These are phyloP conservation scores for Mycena amicta DNA, from an alignment of 768 basidiomycete species.

Conservation along the genomic window DNA sequence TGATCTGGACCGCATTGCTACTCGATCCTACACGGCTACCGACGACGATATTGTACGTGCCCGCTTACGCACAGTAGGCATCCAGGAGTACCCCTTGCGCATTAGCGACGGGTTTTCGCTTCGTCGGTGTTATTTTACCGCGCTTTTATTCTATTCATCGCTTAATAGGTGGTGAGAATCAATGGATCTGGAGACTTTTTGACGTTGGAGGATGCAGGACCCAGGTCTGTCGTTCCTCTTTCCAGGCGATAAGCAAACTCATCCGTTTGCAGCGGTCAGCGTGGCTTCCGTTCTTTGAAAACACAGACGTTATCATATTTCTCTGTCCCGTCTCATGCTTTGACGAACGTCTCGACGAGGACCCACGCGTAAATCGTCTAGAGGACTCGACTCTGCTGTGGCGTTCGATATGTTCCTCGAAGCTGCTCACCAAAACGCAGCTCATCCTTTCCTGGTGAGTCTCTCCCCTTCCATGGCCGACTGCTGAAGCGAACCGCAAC, in stretches of 20 bases:
- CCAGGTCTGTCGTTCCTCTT: constrained; percentile 39
- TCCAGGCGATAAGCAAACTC: no score
- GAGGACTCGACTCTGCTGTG: constrained; percentile 75
- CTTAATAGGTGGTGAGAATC: constrained; percentile 33
- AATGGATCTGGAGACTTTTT: constrained; percentile 71
- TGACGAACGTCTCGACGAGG: constrained; percentile 74
- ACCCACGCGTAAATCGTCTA: constrained; percentile 67
- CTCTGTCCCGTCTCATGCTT: constrained; percentile 81
- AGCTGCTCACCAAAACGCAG: constrained; percentile 60
- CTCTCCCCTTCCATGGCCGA: neutral
- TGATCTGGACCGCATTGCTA: constrained; percentile 66
- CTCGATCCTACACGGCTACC: constrained; percentile 60
- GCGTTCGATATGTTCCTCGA: constrained; percentile 68
- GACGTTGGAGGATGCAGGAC: constrained; percentile 80
- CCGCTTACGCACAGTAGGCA: constrained; percentile 67
- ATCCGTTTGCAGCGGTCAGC: constrained; percentile 66
- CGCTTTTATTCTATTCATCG: neutral
- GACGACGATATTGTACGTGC: constrained; percentile 78
- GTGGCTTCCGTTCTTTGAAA: constrained; percentile 82
- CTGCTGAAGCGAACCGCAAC: no score
- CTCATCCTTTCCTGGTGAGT: constrained; percentile 54
- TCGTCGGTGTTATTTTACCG: constrained; percentile 7
- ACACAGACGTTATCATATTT: constrained; percentile 80
- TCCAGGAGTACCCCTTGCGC: constrained; percentile 58
- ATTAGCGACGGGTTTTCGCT: constrained; percentile 19